Conservation (phyloP, 2,329 filamentous ascomycete species). For the Fusarium fracticaudum region DNA sequence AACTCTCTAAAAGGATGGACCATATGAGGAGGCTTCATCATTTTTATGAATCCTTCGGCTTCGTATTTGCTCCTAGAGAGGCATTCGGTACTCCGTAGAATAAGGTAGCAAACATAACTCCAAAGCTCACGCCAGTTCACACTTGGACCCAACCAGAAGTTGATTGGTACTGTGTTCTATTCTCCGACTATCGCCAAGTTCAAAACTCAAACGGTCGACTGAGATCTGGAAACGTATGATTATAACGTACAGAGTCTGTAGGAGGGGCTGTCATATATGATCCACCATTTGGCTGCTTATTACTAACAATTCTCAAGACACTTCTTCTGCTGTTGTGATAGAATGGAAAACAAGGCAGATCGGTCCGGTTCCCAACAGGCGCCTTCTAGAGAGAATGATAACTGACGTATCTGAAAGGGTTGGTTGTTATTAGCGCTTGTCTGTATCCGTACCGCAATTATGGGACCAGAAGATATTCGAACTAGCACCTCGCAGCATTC, state of each 20-base stretch:
- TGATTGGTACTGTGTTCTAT: background rate
- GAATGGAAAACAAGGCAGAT: background rate
- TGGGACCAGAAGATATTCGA: background rate
- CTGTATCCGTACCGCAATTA: slow-evolving; percentile 8
- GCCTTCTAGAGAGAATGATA: background rate
- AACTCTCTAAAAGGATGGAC: background rate
- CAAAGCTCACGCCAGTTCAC: background rate
- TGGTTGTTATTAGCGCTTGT: slow-evolving; percentile 4
- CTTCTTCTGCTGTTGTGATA: background rate
- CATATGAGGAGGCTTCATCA: background rate
- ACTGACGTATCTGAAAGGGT: background rate
- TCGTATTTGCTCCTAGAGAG: background rate
- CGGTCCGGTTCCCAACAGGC: background rate
- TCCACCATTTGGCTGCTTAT: background rate
- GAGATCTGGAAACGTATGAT: background rate
- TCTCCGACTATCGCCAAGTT: background rate
- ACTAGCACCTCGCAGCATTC: background rate
- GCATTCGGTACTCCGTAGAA: background rate
- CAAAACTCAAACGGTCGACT: background rate
- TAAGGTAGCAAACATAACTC: background rate
- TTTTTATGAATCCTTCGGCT: background rate
- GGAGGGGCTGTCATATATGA: background rate
- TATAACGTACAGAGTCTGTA: background rate
- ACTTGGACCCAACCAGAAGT: background rate
- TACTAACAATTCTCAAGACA: background rate